These are phyloP conservation scores for Trifolium subterraneum DNA, from an alignment of 306 rosid genomes.

Conservation along the genomic window DNA sequence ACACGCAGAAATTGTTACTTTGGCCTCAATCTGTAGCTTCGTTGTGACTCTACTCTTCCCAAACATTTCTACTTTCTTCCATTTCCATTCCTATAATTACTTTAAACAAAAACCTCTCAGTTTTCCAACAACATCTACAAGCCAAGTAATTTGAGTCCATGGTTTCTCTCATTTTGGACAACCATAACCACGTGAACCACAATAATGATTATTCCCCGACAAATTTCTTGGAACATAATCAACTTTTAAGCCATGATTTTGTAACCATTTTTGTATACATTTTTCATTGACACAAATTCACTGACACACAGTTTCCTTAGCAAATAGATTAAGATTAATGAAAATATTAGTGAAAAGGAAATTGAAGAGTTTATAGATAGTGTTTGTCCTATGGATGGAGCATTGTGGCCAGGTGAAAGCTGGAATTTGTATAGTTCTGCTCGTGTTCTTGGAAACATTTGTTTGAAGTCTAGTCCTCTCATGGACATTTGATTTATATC, in stretches of 20 bases:
- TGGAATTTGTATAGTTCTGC: constrained; percentile 64
- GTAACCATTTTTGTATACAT: constrained; percentile 75
- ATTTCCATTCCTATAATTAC: constrained; percentile 34
- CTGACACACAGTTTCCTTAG: constrained; percentile 70
- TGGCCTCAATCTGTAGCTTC: constrained; percentile 70
- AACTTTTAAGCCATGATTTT: constrained; percentile 74
- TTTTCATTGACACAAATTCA: constrained; percentile 71
- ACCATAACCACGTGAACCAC: constrained; percentile 83
- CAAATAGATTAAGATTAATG: constrained; percentile 44
- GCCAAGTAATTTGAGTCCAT: constrained; percentile 87
- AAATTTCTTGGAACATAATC: constrained; percentile 71
- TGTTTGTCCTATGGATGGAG: constrained; percentile 51
- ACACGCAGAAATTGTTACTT: constrained; percentile 71
- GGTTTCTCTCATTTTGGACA: constrained; percentile 74
- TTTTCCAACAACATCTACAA: constrained; percentile 78
- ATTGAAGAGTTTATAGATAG: constrained; percentile 43
- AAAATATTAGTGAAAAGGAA: constrained; percentile 20
- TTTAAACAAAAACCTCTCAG: constrained; percentile 65
- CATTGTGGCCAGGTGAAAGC: constrained; percentile 49
- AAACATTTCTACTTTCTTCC: constrained; percentile 61
- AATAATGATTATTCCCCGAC: constrained; percentile 57
- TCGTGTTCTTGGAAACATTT: too few relatives aligned
- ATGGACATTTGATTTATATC: too few relatives aligned
- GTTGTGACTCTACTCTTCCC: constrained; percentile 55
- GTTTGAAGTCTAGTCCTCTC: too few relatives aligned